phyloP scores from a whole-genome alignment of 2,329 filamentous ascomycete genomes.

The Orbilia oligospora region DNA sequence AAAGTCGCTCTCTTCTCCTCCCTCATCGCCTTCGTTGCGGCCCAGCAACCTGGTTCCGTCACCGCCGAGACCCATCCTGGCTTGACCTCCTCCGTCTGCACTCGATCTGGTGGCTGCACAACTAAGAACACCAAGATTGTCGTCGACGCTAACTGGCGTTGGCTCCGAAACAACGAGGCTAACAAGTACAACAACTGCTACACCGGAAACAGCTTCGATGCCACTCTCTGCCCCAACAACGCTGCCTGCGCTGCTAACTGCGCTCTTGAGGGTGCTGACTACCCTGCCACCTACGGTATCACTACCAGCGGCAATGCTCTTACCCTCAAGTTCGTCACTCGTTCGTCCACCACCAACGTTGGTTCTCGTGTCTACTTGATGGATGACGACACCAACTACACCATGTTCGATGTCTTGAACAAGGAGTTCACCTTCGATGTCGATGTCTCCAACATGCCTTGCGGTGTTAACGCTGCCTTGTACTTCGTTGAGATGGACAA shows the following conservation, averaged over 20 bases:
- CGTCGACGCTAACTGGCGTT: slow-evolving; percentile 74
- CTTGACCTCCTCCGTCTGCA: slow-evolving; percentile 72
- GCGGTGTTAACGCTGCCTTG: slow-evolving; percentile 79
- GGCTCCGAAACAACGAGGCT: slow-evolving; percentile 70
- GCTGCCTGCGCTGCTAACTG: slow-evolving; percentile 72
- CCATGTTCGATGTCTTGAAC: slow-evolving; percentile 76
- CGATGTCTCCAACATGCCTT: slow-evolving; percentile 77
- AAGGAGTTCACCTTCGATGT: slow-evolving; percentile 81
- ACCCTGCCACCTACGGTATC: slow-evolving; percentile 71
- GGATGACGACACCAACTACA: slow-evolving; percentile 74
- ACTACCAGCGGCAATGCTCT: slow-evolving; percentile 70
- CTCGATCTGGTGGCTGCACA: slow-evolving; percentile 70
- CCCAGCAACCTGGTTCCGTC: slow-evolving; percentile 71
- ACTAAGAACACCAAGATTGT: slow-evolving; percentile 72
- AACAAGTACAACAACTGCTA: slow-evolving; percentile 72
- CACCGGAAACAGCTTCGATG: slow-evolving; percentile 71
- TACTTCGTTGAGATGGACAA: slow-evolving; percentile 77
- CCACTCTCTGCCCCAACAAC: slow-evolving; percentile 70
- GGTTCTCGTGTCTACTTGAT: slow-evolving; percentile 76
- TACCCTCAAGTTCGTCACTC: slow-evolving; percentile 70
- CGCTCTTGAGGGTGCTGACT: slow-evolving; percentile 73
- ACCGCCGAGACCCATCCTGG: slow-evolving; percentile 71
- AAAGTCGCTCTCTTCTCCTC: slow-evolving; percentile 68
- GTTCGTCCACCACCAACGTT: slow-evolving; percentile 67
- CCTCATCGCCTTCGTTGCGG: slow-evolving; percentile 68